Conservation (phyloP, 495 filamentous ascomycete genomes). For the Aspergillus campestris region DNA sequence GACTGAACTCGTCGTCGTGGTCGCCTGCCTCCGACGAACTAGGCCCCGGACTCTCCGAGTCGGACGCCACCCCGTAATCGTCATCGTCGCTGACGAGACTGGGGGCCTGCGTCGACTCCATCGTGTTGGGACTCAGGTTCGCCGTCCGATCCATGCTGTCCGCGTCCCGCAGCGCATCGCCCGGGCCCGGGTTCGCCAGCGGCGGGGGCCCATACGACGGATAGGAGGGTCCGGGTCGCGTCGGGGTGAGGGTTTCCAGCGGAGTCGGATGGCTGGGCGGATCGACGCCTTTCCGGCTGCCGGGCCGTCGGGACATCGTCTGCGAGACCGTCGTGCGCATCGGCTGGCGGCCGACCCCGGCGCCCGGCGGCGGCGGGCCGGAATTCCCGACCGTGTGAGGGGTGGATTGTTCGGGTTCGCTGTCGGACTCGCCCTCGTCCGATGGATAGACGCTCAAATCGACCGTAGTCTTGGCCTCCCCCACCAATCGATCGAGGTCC, state of each 20-base stretch:
- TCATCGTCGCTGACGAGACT: slow-evolving; percentile 85
- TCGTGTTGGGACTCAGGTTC: slow-evolving; percentile 71
- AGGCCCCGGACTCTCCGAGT: slow-evolving; percentile 38
- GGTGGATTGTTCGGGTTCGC: slow-evolving; percentile 7
- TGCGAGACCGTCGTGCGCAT: slow-evolving; percentile 51
- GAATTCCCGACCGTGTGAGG: slow-evolving; percentile 1
- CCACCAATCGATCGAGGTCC: slow-evolving; percentile 50
- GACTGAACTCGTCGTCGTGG: slow-evolving; percentile 38
- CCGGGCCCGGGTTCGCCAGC: slow-evolving; percentile 2
- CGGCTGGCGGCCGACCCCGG: slow-evolving; percentile 36
- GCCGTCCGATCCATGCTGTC: slow-evolving; percentile 43
- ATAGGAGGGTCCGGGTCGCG: slow-evolving; percentile 25
- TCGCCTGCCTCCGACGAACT: slow-evolving; percentile 38
- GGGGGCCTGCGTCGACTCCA: slow-evolving; percentile 70
- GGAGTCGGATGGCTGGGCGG: slow-evolving; percentile 18
- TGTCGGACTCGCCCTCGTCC: slow-evolving; percentile 22
- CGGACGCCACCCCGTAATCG: slow-evolving; percentile 51
- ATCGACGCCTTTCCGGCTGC: slow-evolving; percentile 48
- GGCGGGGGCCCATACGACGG: slow-evolving; percentile 23
- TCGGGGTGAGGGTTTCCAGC: slow-evolving; percentile 25
- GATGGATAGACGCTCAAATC: slow-evolving; percentile 22
- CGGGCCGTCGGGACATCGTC: slow-evolving; percentile 39
- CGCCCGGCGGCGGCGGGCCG: slow-evolving; percentile 9
- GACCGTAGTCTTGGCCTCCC: slow-evolving; percentile 18
- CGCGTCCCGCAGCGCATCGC: slow-evolving; percentile 33